Percentiles rank a stretch among this genome's conserved stretches.
Evolutionary conservation across 1,284 basidiomycete species (phyloP).

Genomic region (Entoloma clypeatum): DNA sequence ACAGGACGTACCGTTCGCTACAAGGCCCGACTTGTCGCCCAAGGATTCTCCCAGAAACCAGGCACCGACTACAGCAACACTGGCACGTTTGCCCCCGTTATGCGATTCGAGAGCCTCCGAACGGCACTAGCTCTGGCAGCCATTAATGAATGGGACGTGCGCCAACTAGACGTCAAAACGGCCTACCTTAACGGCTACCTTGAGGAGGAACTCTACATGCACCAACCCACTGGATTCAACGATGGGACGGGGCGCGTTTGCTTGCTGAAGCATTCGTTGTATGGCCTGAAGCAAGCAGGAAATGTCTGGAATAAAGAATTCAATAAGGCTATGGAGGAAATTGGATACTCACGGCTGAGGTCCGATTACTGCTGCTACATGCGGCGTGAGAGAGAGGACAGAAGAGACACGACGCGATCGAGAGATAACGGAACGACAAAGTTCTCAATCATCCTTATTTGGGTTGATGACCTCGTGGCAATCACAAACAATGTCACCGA

Average conservation of each 20-base stretch:
- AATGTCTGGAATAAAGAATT: conserved; percentile 26
- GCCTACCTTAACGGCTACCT: conserved; percentile 30
- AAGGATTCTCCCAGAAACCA: no score
- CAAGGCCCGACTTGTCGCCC: no score
- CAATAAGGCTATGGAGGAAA: no score
- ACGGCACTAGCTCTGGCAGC: conserved; percentile 31
- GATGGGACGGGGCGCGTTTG: conserved; percentile 19
- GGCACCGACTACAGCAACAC: no score
- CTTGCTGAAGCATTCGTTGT: conserved; percentile 20
- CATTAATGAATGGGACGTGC: conserved; percentile 22
- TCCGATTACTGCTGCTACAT: no score
- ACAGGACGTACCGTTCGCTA: no score
- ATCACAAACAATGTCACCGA: conserved; percentile 3
- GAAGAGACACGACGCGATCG: no score
- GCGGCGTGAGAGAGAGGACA: no score
- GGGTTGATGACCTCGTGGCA: conserved; percentile 23
- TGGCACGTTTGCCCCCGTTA: conserved; percentile 37
- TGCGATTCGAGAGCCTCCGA: conserved; percentile 27
- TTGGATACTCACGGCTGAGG: no score
- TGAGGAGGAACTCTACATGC: conserved; percentile 27
- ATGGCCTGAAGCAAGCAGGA: conserved; percentile 31
- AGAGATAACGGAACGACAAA: no score
- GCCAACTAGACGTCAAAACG: conserved; percentile 32
- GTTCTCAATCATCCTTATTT: conserved; percentile 19
- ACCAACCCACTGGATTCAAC: conserved; percentile 24